Conservation (phyloP, 192 early-diverging fungal species). For the Haplosporangium gracile region DNA sequence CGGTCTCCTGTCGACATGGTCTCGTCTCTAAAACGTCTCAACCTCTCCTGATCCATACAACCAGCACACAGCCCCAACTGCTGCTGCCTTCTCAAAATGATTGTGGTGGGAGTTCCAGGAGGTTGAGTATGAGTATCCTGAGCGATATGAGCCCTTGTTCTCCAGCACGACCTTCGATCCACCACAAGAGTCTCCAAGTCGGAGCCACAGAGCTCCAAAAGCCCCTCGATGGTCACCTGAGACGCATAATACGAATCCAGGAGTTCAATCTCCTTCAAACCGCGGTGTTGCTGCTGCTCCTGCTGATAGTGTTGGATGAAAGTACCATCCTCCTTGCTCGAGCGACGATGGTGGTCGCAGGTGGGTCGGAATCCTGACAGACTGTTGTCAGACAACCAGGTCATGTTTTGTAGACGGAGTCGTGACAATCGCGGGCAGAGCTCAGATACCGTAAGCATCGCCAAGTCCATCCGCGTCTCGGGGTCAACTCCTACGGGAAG, state of each 20-base stretch:
- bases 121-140: not conserved
- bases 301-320: not conserved
- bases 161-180: conserved; percentile 50
- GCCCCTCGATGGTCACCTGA: conserved; percentile 28
- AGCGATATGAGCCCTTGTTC: not conserved
- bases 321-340: too few relatives aligned
- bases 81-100: not conserved
- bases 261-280: conserved; percentile 32
- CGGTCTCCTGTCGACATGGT: conserved; percentile 34
- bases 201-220: conserved; percentile 38
- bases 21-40: not conserved
- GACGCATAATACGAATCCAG: conserved; percentile 46
- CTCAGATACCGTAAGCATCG: conserved; percentile 20
- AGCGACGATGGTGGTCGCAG: not conserved
- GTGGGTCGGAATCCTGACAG: conserved; percentile 22
- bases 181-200: conserved; percentile 19
- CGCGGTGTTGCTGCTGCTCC: not conserved
- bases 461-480: conserved; percentile 32
- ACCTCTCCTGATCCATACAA: conserved; percentile 6
- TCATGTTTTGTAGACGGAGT: conserved; percentile 23
- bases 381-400: conserved; percentile 36
- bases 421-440: conserved; percentile 5
- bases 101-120: not conserved
- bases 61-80: not conserved
- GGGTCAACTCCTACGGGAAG: not conserved